Evolutionary conservation across 2,329 filamentous ascomycete species (phyloP).

Genomic region (Trichoderma pleuroti): DNA sequence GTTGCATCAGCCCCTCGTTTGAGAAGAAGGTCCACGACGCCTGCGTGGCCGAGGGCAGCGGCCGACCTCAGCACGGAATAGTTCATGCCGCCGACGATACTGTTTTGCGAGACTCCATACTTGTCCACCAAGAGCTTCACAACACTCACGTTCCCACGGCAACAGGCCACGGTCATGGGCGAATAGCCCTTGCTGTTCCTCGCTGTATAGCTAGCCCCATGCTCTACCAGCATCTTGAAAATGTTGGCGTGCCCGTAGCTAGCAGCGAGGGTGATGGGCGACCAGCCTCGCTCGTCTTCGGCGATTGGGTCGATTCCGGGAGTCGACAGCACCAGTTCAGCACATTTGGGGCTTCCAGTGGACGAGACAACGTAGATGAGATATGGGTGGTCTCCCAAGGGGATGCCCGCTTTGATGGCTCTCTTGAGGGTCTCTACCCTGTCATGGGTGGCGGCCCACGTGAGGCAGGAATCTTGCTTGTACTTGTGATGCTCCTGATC

Average conservation of each 20-base stretch:
- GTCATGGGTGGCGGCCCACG: conserved; percentile 11
- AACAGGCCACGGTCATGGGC: conserved; percentile 9
- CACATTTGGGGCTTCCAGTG: neutral
- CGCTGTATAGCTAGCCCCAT: neutral
- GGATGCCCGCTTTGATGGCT: conserved; percentile 9
- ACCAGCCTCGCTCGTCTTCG: neutral
- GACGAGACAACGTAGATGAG: conserved; percentile 8
- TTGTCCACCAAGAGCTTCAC: conserved; percentile 10
- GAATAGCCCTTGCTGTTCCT: conserved; percentile 3
- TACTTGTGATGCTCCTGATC: neutral
- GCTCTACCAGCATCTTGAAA: neutral
- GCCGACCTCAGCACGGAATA: conserved; percentile 14
- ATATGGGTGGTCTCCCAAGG: neutral
- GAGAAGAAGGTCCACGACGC: conserved; percentile 14
- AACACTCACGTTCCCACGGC: neutral
- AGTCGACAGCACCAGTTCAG: conserved; percentile 1
- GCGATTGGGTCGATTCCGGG: neutral
- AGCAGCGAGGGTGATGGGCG: conserved; percentile 7
- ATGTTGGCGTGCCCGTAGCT: conserved; percentile 7
- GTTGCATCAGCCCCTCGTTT: conserved; percentile 14
- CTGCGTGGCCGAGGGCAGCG: neutral
- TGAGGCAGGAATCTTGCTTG: conserved; percentile 1
- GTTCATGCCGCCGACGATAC: too few relatives aligned
- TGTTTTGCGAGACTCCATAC: too few relatives aligned
- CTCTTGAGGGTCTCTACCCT: neutral